phyloP scores from a whole-genome alignment of 1,139 yeast genomes.

The Debaryomyces subglobosus region DNA sequence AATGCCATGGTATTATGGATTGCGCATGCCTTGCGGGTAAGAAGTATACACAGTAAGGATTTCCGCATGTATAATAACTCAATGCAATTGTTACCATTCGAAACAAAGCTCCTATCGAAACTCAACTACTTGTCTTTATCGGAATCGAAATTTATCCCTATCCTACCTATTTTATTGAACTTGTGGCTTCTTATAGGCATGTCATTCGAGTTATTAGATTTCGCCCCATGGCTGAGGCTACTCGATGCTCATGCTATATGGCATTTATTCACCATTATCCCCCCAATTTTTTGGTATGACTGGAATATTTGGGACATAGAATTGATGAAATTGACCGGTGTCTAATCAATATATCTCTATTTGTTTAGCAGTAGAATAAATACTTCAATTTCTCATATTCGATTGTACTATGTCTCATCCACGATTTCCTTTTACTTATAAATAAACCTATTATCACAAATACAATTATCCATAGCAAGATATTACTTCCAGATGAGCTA shows the following conservation, averaged over 20 bases:
- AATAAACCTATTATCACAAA: background rate
- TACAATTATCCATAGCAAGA: background rate
- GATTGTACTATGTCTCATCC: background rate
- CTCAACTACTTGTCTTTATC: conserved; percentile 32
- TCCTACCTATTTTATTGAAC: conserved; percentile 41
- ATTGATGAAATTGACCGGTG: conserved; percentile 26
- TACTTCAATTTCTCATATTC: background rate
- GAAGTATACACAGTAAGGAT: conserved; percentile 23
- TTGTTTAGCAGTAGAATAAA: background rate
- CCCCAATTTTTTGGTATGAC: conserved; percentile 49
- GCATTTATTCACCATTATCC: conserved; percentile 49
- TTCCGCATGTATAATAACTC: conserved; percentile 37
- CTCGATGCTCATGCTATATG: conserved; percentile 49
- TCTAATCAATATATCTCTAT: conserved; percentile 16
- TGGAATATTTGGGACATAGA: conserved; percentile 57
- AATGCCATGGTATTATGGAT: conserved; percentile 39
- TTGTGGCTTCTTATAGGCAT: conserved; percentile 38
- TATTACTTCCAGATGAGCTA: background rate
- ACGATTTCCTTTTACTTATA: background rate
- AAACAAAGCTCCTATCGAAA: conserved; percentile 39
- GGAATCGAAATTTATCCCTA: conserved; percentile 34
- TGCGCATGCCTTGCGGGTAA: conserved; percentile 30
- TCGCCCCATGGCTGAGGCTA: conserved; percentile 34
- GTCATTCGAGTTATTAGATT: conserved; percentile 43
- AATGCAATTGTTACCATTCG: conserved; percentile 44